These are phyloP conservation scores for Cylindrotheca closterium DNA, from an alignment of 108 stramenopile species.

Conservation along the genomic window DNA sequence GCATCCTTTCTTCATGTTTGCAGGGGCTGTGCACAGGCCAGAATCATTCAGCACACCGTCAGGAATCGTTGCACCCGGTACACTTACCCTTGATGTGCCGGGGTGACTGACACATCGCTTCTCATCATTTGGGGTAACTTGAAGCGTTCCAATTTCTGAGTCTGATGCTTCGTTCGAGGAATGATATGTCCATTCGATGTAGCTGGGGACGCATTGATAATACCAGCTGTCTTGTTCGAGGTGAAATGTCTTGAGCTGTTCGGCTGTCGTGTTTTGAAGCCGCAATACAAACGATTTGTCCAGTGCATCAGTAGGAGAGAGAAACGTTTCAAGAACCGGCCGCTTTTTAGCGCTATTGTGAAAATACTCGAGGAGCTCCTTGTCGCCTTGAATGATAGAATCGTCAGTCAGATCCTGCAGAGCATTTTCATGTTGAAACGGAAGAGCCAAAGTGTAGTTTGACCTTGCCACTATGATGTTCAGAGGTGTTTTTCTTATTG, in stretches of 20 bases:
- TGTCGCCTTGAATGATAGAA: constrained; percentile 22
- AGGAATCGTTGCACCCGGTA: no score
- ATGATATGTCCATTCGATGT: constrained; percentile 40
- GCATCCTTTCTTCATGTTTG: no score
- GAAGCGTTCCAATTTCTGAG: no score
- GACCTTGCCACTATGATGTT: not conserved
- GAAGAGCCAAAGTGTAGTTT: not conserved
- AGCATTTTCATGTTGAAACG: no score
- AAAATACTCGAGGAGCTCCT: not conserved
- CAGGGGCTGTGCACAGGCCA: no score
- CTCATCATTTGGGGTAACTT: no score
- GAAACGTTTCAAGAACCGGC: constrained; percentile 55
- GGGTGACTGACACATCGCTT: no score
- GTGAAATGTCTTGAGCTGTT: not conserved
- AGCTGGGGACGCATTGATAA: constrained; percentile 46
- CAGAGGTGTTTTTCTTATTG: constrained; percentile 23
- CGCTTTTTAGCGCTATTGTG: no score
- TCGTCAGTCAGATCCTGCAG: constrained; percentile 42
- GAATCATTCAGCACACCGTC: no score
- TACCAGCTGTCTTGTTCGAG: constrained; percentile 22
- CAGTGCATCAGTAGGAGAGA: constrained; percentile 66
- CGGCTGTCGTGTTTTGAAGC: constrained; percentile 39
- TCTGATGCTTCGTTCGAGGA: no score
- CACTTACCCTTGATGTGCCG: no score
- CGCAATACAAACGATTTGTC: constrained; percentile 41